Evolutionary conservation across 176 grass and related monocot genomes (phyloP).

Genomic region (Otatea glauca): DNA sequence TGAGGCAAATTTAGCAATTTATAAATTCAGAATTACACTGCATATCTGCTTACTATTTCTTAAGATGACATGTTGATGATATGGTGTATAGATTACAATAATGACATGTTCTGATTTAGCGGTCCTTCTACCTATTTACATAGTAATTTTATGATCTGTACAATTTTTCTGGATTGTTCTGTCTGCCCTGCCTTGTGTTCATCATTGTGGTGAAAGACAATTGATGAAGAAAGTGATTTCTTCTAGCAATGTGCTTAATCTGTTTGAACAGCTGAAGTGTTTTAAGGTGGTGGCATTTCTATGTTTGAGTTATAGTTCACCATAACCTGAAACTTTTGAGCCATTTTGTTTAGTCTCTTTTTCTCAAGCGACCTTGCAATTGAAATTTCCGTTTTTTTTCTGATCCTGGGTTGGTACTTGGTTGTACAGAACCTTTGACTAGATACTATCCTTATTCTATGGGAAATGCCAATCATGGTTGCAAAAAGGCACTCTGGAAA

Average conservation of each 20-base stretch:
- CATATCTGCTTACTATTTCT: background rate
- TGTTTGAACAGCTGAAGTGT: slow-evolving; percentile 18
- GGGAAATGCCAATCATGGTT: slow-evolving; percentile 19
- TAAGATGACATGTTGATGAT: background rate
- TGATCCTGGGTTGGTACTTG: background rate
- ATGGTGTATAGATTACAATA: background rate
- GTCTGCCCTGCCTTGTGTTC: background rate
- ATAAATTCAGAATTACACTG: slow-evolving; percentile 3
- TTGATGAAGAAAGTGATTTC: background rate
- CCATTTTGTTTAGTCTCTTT: background rate
- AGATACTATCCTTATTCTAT: background rate
- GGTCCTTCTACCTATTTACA: background rate
- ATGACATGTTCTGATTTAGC: background rate
- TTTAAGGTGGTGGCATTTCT: slow-evolving; percentile 11
- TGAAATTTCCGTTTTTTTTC: slow-evolving; percentile 4
- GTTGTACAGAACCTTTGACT: slow-evolving; percentile 9
- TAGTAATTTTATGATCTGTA: background rate
- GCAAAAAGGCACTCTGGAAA: slow-evolving; percentile 19
- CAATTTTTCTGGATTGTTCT: background rate
- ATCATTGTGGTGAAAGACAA: slow-evolving; percentile 25
- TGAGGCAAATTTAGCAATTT: slow-evolving; percentile 24
- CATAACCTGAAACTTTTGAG: background rate
- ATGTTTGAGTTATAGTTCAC: slow-evolving; percentile 12
- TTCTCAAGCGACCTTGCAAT: slow-evolving; percentile 1
- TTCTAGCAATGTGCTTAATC: background rate